Evolutionary conservation across 2,329 filamentous ascomycete species (phyloP), one percentile per base, ranked within the genome.

Genomic region (Cladophialophora yegresii): DNA sequence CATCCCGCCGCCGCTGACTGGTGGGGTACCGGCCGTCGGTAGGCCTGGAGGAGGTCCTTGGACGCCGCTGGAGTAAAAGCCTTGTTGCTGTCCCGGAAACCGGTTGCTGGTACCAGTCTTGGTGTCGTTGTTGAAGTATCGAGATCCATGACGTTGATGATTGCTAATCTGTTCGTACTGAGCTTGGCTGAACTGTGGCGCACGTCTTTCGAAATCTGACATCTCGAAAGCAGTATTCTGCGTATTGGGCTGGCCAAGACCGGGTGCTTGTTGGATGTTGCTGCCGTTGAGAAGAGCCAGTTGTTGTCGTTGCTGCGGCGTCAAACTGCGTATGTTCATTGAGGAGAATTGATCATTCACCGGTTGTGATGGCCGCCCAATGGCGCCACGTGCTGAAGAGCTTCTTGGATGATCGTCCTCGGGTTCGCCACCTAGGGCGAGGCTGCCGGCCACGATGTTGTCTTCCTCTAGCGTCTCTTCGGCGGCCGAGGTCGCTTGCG

Each of bases 31-130:
- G 2, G 93, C 93, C 23, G 93, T 96, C 80, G 99, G 99, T 30
- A 99, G 83, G 9, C 95, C 95, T 0, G 95, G 96, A 65, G 95
- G 95, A 30, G 96, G 95, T 3, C 93, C 93, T 72, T 96, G 92
- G 73, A 97, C 92, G 9, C 91, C 91, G 60, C 87, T 88, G 54
- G 88, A 86, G 76, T 95, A 97, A 75, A 92, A 95, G 68, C 91
- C 90, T 69, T 83, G 67, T 43, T 73, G 72, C 59, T 71, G 69
- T 5, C 66, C 66, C 61, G 75, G 74, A 71, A 82, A 83, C 40
- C 80, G 80, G 53, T 72, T 70, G 51, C 58, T 56, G 28, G 54
- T 56, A 47, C 53, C 61, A 63, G 71, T 30, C 61, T 73, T 68
- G 63, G 66, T 23, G 65, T 90, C 88, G 93, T 91, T 89, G 93